A percentile compares a stretch with the other conserved stretches of the same genome.
Conservation (phyloP, 2,329 filamentous ascomycete genomes). For the Penicillium brevicompactum region DNA sequence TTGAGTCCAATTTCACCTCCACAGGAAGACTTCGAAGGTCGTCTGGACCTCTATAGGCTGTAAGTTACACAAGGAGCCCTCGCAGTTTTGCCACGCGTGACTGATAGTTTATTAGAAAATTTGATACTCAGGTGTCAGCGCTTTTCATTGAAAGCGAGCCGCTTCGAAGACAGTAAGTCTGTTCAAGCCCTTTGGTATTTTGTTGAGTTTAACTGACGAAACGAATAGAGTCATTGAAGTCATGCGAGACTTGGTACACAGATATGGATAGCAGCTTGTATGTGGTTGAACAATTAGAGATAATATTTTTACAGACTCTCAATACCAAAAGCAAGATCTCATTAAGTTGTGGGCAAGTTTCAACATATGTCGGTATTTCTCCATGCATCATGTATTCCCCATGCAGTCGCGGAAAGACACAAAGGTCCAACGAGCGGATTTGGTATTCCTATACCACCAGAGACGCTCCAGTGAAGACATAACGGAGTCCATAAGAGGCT, state of each 20-base stretch:
- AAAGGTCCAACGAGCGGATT: no score
- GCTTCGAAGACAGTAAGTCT: conserved; percentile 30
- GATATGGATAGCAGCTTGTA: conserved; percentile 17
- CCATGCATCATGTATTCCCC: no score
- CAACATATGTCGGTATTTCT: no score
- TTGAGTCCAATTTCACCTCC: conserved; percentile 22
- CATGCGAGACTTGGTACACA: conserved; percentile 25
- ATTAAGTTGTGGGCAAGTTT: no score
- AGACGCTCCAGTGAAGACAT: no score
- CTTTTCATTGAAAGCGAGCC: conserved; percentile 29
- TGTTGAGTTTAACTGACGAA: conserved; percentile 4
- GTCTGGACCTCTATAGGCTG: conserved; percentile 31
- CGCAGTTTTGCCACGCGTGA: background rate
- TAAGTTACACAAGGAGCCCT: conserved; percentile 12
- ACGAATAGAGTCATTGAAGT: conserved; percentile 25
- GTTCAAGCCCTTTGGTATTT: no score
- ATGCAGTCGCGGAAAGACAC: no score
- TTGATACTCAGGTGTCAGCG: conserved; percentile 35
- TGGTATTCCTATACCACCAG: no score
- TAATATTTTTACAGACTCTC: no score
- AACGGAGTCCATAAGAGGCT: no score
- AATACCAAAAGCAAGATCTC: no score
- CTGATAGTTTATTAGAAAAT: conserved; percentile 28
- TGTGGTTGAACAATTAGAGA: no score
- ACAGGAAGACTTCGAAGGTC: conserved; percentile 29